These are phyloP conservation scores for Prunus mira DNA, from an alignment of 306 rosid species.

Conservation along the genomic window DNA sequence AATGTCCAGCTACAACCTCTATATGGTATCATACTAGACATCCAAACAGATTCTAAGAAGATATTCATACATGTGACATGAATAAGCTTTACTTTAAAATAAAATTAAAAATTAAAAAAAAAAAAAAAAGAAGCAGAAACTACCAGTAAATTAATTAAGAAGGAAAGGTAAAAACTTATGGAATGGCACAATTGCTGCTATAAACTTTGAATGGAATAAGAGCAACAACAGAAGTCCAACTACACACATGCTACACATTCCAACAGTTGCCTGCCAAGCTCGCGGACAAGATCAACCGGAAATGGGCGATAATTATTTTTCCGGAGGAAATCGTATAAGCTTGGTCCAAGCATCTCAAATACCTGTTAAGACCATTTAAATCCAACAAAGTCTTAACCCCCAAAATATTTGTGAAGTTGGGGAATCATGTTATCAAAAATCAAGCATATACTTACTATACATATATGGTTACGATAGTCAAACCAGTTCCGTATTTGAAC, in stretches of 20 bases:
- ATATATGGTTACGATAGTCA: constrained; percentile 97
- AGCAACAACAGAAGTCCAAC: constrained; percentile 32
- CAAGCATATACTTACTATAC: constrained; percentile 63
- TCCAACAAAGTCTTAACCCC: constrained; percentile 40
- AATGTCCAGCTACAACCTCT: not conserved
- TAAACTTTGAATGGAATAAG: constrained; percentile 3
- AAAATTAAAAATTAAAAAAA: too few relatives aligned
- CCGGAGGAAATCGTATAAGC: constrained; percentile 93
- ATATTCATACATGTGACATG: not conserved
- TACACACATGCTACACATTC: constrained; percentile 97
- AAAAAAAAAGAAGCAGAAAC: not conserved
- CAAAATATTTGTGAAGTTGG: constrained; percentile 26
- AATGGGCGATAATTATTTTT: constrained; percentile 92
- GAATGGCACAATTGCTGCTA: not conserved
- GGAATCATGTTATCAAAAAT: constrained; percentile 37
- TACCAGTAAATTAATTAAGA: not conserved
- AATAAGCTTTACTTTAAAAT: not conserved
- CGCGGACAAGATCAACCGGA: constrained; percentile 96
- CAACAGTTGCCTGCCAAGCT: constrained; percentile 94
- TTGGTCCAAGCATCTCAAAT: constrained; percentile 98
- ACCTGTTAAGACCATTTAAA: constrained; percentile 85
- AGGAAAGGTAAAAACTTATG: not conserved
- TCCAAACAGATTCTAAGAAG: not conserved
- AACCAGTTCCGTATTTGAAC: constrained; percentile 96
- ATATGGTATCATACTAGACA: not conserved